Base-by-base conservation (phyloP, 1,139 yeast species). In the Hansenula sp. region DNA sequence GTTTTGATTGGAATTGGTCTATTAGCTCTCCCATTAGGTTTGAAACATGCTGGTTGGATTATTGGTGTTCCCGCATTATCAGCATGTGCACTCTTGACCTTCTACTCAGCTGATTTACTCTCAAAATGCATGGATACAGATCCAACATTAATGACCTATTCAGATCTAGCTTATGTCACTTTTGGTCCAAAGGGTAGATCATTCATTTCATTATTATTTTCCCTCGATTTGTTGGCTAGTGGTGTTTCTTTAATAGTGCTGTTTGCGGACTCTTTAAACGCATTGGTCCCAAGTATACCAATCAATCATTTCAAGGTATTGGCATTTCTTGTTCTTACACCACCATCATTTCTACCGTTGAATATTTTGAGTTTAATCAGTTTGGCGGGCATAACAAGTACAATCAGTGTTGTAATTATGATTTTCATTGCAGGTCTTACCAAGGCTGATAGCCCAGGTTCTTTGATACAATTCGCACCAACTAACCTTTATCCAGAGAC, bases 151-250 rank as follows among this genome's bases (percentile, higher is more conserved):
- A 82, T 82, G 74, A 86, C 96, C 0, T 90, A 89, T 60, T 95
- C 95, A 6, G 97, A 89, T 60, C 68, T 86, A 51, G 94, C 90
- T 8, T 81, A 75, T 52, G 89, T 86, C 6, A 82, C 92, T 1
- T 84, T 80, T 59, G 86, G 85, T 1, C 53, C 73, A 6, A 66
- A 64, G 32, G 85, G 82, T 2, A 66, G 86, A 44, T 63, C 82
- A 1, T 59, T 83, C 28, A 84, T 87, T 17, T 87, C 96, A 0
- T 46, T 74, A 4, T 64, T 88, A 10, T 89, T 90, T 57, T 75
- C 90, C 0, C 50, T 86, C 41, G 97, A 90, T 59, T 69, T 90
- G 29, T 53, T 80, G 38, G 96, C 95, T 1, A 87, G 94, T 4
- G 79, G 87, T 36, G 76, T 88, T 13, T 78, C 95, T 1, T 69